Percentiles rank a stretch among this genome's conserved stretches.
Evolutionary conservation across 371 early-diverging fungal species (phyloP).

Genomic region (Mortierella sp.): DNA sequence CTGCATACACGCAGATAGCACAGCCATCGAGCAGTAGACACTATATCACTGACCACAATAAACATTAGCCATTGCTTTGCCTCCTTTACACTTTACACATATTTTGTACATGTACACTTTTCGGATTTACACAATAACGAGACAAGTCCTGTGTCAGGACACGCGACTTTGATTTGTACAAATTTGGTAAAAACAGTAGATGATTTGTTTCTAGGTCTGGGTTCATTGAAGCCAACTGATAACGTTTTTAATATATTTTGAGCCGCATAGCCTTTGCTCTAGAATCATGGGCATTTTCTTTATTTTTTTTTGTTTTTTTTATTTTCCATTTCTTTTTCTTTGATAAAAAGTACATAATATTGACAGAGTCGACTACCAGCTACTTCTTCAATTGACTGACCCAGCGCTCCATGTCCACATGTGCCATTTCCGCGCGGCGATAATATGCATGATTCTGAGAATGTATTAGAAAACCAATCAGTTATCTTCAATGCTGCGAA

Average conservation of each 20-base stretch:
- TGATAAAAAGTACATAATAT: background rate
- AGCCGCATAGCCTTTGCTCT: background rate
- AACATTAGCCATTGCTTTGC: background rate
- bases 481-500: background rate
- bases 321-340: background rate
- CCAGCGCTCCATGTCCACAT: slow-evolving; percentile 72
- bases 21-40: background rate
- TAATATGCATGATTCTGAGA: slow-evolving; percentile 67
- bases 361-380: background rate
- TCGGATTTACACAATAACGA: no score
- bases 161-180: no score
- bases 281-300: background rate
- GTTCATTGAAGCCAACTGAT: no score
- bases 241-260: background rate
- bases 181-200: no score
- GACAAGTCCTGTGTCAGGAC: no score
- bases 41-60: background rate
- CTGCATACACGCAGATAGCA: background rate
- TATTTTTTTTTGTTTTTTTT: background rate
- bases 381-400: slow-evolving; percentile 50
- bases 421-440: slow-evolving; percentile 64
- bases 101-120: no score
- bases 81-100: no score
- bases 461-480: background rate
- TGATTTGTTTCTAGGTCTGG: no score